phyloP scores from a whole-genome alignment of 2,329 filamentous ascomycete species.

The Aspergillus pseudotamarii region DNA sequence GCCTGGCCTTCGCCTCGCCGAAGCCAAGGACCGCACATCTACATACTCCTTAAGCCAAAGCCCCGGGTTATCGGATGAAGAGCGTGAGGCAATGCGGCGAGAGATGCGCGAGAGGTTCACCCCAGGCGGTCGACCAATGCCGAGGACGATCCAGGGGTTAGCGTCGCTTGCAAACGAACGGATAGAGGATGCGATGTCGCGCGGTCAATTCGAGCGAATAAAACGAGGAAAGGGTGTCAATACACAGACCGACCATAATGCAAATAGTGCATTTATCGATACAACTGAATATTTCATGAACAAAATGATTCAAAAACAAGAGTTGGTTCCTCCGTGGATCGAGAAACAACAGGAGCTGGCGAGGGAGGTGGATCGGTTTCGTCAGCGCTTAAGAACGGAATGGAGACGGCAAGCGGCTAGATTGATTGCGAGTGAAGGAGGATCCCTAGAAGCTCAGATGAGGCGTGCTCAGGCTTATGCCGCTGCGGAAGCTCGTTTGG shows the following conservation, averaged over 20 bases:
- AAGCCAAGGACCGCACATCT: conserved; percentile 61
- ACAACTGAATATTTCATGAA: conserved; percentile 99
- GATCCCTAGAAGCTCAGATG: conserved; percentile 73
- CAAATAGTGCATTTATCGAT: conserved; percentile 86
- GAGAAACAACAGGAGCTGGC: conserved; percentile 94
- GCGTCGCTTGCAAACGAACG: conserved; percentile 83
- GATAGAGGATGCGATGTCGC: conserved; percentile 90
- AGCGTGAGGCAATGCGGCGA: conserved; percentile 70
- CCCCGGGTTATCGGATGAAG: conserved; percentile 65
- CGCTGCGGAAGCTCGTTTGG: conserved; percentile 63
- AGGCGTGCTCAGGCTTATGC: conserved; percentile 72
- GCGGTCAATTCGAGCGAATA: conserved; percentile 87
- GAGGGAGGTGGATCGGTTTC: conserved; percentile 69
- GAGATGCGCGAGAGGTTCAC: conserved; percentile 81
- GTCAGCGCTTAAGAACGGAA: conserved; percentile 72
- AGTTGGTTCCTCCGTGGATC: conserved; percentile 96
- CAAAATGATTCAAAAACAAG: conserved; percentile 95
- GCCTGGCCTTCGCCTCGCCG: conserved; percentile 55
- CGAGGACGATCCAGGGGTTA: conserved; percentile 76
- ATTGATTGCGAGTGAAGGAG: conserved; percentile 76
- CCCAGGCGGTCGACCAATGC: conserved; percentile 71
- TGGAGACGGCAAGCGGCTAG: conserved; percentile 84
- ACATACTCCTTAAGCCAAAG: conserved; percentile 58
- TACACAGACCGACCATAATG: conserved; percentile 73
- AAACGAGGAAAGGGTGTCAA: conserved; percentile 74